Percentiles rank a stretch among this genome's conserved stretches.
Evolutionary conservation across 306 rosid species (phyloP).

Genomic region (Lathyrus oleraceus): DNA sequence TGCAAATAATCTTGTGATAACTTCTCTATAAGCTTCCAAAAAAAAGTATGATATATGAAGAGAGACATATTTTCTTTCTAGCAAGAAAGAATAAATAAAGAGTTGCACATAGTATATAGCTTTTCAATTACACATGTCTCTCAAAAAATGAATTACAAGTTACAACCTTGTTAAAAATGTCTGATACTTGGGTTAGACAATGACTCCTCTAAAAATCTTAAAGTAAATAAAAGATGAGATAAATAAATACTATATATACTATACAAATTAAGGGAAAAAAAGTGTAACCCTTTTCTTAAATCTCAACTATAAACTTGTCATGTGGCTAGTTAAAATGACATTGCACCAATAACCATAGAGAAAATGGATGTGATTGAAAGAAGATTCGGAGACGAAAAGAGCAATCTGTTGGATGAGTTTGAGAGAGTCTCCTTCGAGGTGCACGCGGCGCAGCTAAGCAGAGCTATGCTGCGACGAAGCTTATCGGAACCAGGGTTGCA

Average conservation of each 20-base stretch:
- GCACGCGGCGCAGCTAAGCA: conserved; percentile 59
- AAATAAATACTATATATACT: neutral
- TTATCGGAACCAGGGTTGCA: conserved; percentile 49
- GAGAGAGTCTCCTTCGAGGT: conserved; percentile 70
- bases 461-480: conserved; percentile 58
- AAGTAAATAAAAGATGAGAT: conserved; percentile 13
- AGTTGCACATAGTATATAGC: neutral
- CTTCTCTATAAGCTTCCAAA: conserved; percentile 15
- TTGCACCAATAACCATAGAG: conserved; percentile 10
- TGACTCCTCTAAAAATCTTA: conserved; percentile 37
- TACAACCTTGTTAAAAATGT: too few species aligned
- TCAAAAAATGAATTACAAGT: conserved; percentile 21
- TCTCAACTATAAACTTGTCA: conserved; percentile 2
- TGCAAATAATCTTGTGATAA: neutral
- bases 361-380: conserved; percentile 37
- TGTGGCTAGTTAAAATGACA: conserved; percentile 7
- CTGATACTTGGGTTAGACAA: conserved; percentile 40
- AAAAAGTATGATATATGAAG: conserved; percentile 8
- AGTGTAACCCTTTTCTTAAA: conserved; percentile 6
- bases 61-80: conserved; percentile 28
- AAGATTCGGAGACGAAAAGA: conserved; percentile 76
- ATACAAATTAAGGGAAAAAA: neutral
- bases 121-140: conserved; percentile 19
- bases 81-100: conserved; percentile 50
- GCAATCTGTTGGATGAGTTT: conserved; percentile 67